A percentile compares a stretch with the other conserved stretches of the same genome.
phyloP scores from a whole-genome alignment of 805 yeast genomes.

The Blastobotrys robertii region DNA sequence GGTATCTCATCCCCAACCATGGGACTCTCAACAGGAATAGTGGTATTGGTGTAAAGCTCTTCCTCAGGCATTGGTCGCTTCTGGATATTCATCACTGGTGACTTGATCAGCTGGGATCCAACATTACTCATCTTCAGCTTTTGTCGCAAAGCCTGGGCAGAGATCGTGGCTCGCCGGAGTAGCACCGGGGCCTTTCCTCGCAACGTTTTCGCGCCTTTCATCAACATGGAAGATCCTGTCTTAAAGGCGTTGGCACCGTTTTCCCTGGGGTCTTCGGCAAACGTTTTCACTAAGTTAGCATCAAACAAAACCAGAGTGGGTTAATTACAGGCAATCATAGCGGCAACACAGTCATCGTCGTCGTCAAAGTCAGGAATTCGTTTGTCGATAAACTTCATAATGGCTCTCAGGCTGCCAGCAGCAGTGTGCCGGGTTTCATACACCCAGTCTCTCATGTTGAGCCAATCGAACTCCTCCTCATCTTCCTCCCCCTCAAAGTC shows the following conservation, averaged over 20 bases:
- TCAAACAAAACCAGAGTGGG: too few species aligned
- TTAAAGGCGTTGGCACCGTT: too few species aligned
- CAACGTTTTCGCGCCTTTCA: not conserved
- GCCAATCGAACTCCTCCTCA: constrained; percentile 1
- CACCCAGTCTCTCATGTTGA: not conserved
- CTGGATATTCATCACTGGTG: not conserved
- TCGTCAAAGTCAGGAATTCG: not conserved
- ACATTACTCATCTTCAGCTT: constrained; percentile 2
- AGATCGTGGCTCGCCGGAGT: not conserved
- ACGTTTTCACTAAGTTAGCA: too few species aligned
- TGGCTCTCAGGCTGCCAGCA: not conserved
- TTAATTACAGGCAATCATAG: too few species aligned
- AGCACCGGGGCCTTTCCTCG: not conserved
- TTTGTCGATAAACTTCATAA: not conserved
- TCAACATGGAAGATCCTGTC: not conserved
- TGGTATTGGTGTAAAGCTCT: too few species aligned
- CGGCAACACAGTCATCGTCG: not conserved
- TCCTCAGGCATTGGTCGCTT: too few species aligned
- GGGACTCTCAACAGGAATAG: too few species aligned
- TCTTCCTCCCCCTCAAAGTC: not conserved
- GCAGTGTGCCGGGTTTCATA: not conserved
- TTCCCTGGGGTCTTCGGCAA: too few species aligned
- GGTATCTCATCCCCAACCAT: too few species aligned
- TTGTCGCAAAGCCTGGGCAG: not conserved
- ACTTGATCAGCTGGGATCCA: constrained; percentile 6